Conservation (phyloP, 2,329 filamentous ascomycete genomes). For the Nothomitra cinnamomea region DNA sequence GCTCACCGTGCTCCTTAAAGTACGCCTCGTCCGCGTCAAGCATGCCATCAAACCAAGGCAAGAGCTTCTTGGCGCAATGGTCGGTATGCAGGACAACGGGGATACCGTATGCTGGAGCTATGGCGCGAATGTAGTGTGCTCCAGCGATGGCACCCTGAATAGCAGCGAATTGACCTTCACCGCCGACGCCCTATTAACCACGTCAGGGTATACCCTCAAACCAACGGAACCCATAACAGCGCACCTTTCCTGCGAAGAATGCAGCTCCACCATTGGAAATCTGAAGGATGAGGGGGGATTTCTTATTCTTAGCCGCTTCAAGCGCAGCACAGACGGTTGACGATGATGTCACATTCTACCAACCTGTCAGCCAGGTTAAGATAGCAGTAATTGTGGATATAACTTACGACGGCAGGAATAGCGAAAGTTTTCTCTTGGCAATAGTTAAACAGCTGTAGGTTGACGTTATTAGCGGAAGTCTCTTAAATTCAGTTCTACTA, state of each 20-base stretch:
- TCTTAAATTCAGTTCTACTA: background rate
- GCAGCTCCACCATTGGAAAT: constrained; percentile 85
- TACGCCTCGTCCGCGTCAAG: constrained; percentile 83
- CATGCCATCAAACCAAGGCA: constrained; percentile 95
- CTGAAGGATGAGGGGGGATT: constrained; percentile 85
- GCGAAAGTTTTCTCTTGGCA: constrained; percentile 76
- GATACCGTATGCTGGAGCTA: constrained; percentile 75
- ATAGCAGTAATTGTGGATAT: background rate
- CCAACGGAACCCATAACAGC: constrained; percentile 7
- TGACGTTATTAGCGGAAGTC: constrained; percentile 6
- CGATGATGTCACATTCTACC: constrained; percentile 75
- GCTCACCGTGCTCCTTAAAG: constrained; percentile 86
- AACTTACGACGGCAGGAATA: constrained; percentile 58
- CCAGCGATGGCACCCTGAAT: constrained; percentile 76
- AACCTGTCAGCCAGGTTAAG: constrained; percentile 6
- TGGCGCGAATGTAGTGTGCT: constrained; percentile 80
- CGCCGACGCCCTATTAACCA: constrained; percentile 47
- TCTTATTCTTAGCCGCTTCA: constrained; percentile 85
- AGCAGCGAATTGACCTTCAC: constrained; percentile 70
- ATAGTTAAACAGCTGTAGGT: constrained; percentile 60
- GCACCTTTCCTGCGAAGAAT: constrained; percentile 76
- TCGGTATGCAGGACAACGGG: constrained; percentile 93
- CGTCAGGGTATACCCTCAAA: background rate
- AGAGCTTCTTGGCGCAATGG: constrained; percentile 98
- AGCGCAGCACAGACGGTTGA: constrained; percentile 74